Base-by-base conservation (phyloP, 148 eudicot genomes). In the Spergularia marina region DNA sequence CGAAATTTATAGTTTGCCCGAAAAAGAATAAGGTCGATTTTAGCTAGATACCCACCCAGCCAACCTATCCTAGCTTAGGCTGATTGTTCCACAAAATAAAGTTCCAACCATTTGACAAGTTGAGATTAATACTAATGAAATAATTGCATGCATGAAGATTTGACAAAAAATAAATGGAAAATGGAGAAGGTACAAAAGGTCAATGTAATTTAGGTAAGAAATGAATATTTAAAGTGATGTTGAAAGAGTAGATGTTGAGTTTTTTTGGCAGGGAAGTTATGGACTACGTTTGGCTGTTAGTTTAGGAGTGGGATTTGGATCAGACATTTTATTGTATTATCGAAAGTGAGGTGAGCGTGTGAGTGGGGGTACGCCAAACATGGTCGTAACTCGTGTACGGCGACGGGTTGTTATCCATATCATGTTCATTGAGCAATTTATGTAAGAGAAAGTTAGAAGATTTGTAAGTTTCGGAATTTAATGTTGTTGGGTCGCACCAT, bases 301-400 rank as follows among this genome's bases (percentile, higher is more conserved):
- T 59, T 59, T 59, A 23, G 20, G 13, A 59, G 36, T 59, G 64
- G 64, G 64, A 59, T 20, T 59, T 59, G 36, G 64, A 59, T 59
- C 30, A 59, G 36, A 59, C 64, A 59, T 59, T 59, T 59, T 59
- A 5, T 21, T 18, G 14, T 59, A 20, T 23, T 58, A 9, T 44
- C 5, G 49, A 44, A 9, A 44, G 8, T 44, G 49, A 44, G 5
- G 49, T 44, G 49, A 6, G 49, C 0, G 49, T 44, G 49, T 16
- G 8, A 67, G 71, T 67, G 30, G 71, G 55, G 71, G 47, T 44
- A n/a, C 34, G 6, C 71, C 36, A 20, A 67, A 67, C 71, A 67
- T 67, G 71, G 71, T 2, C 36, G 36, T 30, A 9, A 44, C 25
- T 44, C 30, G 34, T 67, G 53, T 18, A 67, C 12, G 71, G 5